phyloP scores from a whole-genome alignment of 140 eudicot genomes.

The Flaveria floridana region DNA sequence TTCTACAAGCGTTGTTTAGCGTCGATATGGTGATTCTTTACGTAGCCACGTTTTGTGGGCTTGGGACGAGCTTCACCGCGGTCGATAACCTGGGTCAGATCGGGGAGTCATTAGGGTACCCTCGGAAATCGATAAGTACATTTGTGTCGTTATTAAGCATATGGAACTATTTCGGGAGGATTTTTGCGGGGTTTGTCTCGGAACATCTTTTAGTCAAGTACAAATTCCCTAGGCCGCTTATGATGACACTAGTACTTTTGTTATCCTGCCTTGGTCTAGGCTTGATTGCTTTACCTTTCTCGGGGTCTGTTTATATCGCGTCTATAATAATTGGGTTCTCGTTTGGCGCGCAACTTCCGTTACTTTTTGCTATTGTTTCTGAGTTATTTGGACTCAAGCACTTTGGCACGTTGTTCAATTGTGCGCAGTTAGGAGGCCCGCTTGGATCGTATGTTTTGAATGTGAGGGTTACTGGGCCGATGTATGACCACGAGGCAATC shows the following conservation, averaged over 20 bases:
- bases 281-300: slow-evolving; percentile 56
- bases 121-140: slow-evolving; percentile 50
- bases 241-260: slow-evolving; percentile 58
- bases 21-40: slow-evolving; percentile 57
- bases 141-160: slow-evolving; percentile 68
- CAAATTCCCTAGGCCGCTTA: slow-evolving; percentile 63
- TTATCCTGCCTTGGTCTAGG: slow-evolving; percentile 52
- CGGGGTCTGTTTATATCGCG: slow-evolving; percentile 68
- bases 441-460: slow-evolving; percentile 68
- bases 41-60: slow-evolving; percentile 63
- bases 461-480: slow-evolving; percentile 61
- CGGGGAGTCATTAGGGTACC: slow-evolving; percentile 68
- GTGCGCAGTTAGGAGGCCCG: slow-evolving; percentile 76
- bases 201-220: slow-evolving; percentile 50
- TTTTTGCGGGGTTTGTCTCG: slow-evolving; percentile 66
- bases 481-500: slow-evolving; percentile 60
- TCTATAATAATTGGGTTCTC: slow-evolving; percentile 81
- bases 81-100: slow-evolving; percentile 78
- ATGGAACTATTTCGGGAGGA: slow-evolving; percentile 73
- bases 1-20: slow-evolving; percentile 59
- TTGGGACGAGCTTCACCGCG: slow-evolving; percentile 70
- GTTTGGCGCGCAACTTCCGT: slow-evolving; percentile 67
- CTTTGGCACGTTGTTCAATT: slow-evolving; percentile 68
- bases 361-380: slow-evolving; percentile 65
- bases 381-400: slow-evolving; percentile 72